phyloP scores from a whole-genome alignment of 192 early-diverging fungal species.

The Linnemannia elongata region DNA sequence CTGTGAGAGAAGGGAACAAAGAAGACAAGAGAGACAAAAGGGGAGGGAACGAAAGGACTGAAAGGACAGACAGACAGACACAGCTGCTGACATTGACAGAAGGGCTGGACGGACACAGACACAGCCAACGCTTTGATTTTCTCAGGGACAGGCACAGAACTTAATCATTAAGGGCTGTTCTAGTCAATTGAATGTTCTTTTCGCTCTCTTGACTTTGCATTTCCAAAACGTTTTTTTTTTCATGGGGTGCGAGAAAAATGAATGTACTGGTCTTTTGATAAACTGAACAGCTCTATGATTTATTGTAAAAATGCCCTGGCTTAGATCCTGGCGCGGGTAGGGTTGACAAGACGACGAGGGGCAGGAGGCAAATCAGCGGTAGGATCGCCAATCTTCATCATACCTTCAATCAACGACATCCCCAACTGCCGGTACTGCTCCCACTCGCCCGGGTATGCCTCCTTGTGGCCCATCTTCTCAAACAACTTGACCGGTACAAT shows the following conservation, averaged over 20 bases:
- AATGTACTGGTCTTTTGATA: no score
- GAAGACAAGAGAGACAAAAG: background rate
- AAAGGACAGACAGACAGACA: background rate
- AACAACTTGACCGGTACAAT: slow-evolving; percentile 33
- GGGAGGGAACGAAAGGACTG: background rate
- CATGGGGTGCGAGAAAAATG: no score
- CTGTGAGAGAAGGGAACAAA: background rate
- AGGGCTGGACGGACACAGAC: background rate
- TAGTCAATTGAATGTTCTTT: no score
- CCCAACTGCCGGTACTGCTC: slow-evolving; percentile 52
- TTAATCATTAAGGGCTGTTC: background rate
- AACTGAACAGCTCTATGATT: no score
- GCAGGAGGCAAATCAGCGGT: slow-evolving; percentile 4
- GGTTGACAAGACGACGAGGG: slow-evolving; percentile 34
- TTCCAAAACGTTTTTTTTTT: no score
- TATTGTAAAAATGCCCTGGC: no score
- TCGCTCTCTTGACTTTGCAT: no score
- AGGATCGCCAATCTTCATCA: slow-evolving; percentile 56
- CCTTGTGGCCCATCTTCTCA: slow-evolving; percentile 42
- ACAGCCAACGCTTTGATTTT: background rate
- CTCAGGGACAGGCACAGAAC: background rate
- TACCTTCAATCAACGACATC: slow-evolving; percentile 48
- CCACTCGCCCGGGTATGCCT: slow-evolving; percentile 50
- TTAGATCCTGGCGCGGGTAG: slow-evolving; percentile 44
- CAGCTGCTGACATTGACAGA: background rate